A percentile compares a stretch with the other conserved stretches of the same genome.
Evolutionary conservation across 306 rosid genomes (phyloP).

Genomic region (Ziziphus jujuba): DNA sequence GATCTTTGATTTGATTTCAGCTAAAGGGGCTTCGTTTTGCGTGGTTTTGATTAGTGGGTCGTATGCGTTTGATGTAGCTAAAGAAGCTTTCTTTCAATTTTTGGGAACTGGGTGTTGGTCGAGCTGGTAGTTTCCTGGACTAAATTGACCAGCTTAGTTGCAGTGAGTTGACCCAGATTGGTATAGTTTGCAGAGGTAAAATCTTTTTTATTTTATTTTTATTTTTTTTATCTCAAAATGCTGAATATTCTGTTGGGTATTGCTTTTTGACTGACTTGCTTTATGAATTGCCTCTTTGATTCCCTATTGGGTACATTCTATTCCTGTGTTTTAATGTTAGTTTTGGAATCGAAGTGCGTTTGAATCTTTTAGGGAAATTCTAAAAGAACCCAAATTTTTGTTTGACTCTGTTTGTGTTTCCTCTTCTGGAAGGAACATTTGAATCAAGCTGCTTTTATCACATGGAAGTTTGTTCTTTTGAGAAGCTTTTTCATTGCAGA

Average conservation of each 20-base stretch:
- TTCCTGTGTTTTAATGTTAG: constrained; percentile 7
- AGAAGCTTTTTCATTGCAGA: neutral
- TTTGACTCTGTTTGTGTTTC: constrained; percentile 9
- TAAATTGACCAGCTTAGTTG: constrained; percentile 38
- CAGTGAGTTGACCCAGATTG: constrained; percentile 50
- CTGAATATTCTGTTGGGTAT: constrained; percentile 31
- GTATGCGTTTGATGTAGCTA: constrained; percentile 24
- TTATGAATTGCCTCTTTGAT: constrained; percentile 9
- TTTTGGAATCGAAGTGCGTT: constrained; percentile 3
- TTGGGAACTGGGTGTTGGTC: constrained; percentile 29
- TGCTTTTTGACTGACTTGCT: constrained; percentile 18
- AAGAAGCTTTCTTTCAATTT: constrained; percentile 32
- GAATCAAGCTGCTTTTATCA: constrained; percentile 6
- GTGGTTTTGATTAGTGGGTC: constrained; percentile 31
- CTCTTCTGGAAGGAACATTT: constrained; percentile 15
- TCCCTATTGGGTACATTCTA: neutral
- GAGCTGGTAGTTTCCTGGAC: constrained; percentile 32
- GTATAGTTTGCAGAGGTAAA: constrained; percentile 43
- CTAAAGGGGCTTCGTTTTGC: constrained; percentile 20
- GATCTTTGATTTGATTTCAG: constrained; percentile 58
- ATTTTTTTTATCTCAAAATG: constrained; percentile 36
- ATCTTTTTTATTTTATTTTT: no score
- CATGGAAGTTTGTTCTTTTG: constrained; percentile 1
- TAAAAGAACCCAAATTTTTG: constrained; percentile 1
- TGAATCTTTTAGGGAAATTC: constrained; percentile 11